These are phyloP conservation scores for Cyberlindnera saturnus DNA, from an alignment of 805 yeast genomes.

Conservation along the genomic window DNA sequence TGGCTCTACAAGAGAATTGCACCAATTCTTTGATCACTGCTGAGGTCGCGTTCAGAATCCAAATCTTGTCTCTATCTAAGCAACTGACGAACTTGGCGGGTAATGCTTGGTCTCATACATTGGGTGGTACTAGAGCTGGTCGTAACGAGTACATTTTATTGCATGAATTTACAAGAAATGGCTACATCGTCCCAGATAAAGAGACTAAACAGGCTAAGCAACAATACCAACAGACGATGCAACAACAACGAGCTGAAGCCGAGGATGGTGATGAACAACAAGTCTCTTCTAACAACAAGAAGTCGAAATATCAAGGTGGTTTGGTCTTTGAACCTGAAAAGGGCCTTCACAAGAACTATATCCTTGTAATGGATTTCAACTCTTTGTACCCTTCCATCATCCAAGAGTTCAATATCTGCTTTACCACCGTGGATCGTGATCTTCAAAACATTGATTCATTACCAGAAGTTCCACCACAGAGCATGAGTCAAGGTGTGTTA, in stretches of 20 bases:
- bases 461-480: slow-evolving; percentile 62
- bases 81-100: slow-evolving; percentile 93
- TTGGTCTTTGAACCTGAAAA: slow-evolving; percentile 94
- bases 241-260: slow-evolving; percentile 19
- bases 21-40: slow-evolving; percentile 64
- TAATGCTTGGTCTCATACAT: slow-evolving; percentile 93
- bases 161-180: slow-evolving; percentile 81
- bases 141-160: slow-evolving; percentile 88
- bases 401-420: slow-evolving; percentile 95
- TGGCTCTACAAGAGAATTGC: slow-evolving; percentile 66
- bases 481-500: slow-evolving; percentile 67
- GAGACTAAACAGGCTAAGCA: slow-evolving; percentile 37
- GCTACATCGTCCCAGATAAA: slow-evolving; percentile 85
- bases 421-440: slow-evolving; percentile 84
- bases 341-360: slow-evolving; percentile 84
- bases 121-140: slow-evolving; percentile 93
- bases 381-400: slow-evolving; percentile 95
- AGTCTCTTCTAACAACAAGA: slow-evolving; percentile 47
- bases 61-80: slow-evolving; percentile 81
- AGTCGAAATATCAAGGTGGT: slow-evolving; percentile 86
- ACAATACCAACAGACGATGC: slow-evolving; percentile 26
- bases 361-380: slow-evolving; percentile 96
- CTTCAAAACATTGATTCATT: slow-evolving; percentile 49
- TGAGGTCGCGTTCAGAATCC: slow-evolving; percentile 74
- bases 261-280: slow-evolving; percentile 32